Conservation (phyloP, 352 stramenopile species). For the Phytophthora sp. region DNA sequence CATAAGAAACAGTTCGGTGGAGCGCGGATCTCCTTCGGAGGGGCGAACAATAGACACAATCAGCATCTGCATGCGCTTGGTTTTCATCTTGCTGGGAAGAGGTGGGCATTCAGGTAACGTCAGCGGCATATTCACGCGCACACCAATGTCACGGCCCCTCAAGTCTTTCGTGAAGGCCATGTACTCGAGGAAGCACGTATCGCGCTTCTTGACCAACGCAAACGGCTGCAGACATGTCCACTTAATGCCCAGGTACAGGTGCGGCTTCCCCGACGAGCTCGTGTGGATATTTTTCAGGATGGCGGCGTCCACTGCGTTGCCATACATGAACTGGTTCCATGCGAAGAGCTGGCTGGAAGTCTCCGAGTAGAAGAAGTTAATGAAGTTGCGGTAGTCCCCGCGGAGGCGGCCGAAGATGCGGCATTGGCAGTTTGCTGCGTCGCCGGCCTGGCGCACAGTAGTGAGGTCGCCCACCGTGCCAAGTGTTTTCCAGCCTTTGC, state of each 20-base stretch:
- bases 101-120: slow-evolving; percentile 61
- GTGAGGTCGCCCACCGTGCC: slow-evolving; percentile 35
- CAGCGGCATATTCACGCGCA: slow-evolving; percentile 66
- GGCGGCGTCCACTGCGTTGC: slow-evolving; percentile 59
- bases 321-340: slow-evolving; percentile 69
- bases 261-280: slow-evolving; percentile 34
- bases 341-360: slow-evolving; percentile 60
- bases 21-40: slow-evolving; percentile 25
- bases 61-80: slow-evolving; percentile 54
- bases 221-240: slow-evolving; percentile 72
- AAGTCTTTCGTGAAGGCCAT: slow-evolving; percentile 70
- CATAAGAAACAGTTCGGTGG: slow-evolving; percentile 60
- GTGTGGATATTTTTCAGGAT: slow-evolving; percentile 76
- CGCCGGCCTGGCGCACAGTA: slow-evolving; percentile 24
- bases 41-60: slow-evolving; percentile 56
- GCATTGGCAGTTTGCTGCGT: slow-evolving; percentile 31
- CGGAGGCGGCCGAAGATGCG: slow-evolving; percentile 62
- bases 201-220: slow-evolving; percentile 61
- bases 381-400: slow-evolving; percentile 63
- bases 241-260: slow-evolving; percentile 80
- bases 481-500: slow-evolving; percentile 30
- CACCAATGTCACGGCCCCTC: slow-evolving; percentile 54
- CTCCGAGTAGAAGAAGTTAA: slow-evolving; percentile 75
- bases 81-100: slow-evolving; percentile 48
- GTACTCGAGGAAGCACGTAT: slow-evolving; percentile 78